Percentiles rank a stretch among this genome's conserved stretches.
These are phyloP conservation scores for Citrus glauca DNA, from an alignment of 345 rosid species.

Conservation along the genomic window DNA sequence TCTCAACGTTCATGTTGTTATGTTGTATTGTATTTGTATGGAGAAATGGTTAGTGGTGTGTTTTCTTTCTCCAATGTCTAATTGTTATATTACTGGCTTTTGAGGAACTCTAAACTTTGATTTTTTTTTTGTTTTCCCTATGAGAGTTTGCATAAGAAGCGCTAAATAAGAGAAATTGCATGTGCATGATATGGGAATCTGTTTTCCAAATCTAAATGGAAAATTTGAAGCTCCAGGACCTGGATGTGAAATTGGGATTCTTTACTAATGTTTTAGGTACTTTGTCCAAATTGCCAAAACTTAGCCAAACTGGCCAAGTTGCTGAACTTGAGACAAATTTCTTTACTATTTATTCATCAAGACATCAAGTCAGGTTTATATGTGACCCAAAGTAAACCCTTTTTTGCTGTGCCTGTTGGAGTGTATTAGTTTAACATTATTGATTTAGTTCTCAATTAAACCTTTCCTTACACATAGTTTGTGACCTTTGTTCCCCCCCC, in stretches of 20 bases:
- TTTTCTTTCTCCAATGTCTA: constrained; percentile 19
- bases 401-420: not conserved
- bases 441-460: not conserved
- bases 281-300: not conserved
- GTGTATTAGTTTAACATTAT: not conserved
- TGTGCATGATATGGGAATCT: not conserved
- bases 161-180: not conserved
- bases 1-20: constrained; percentile 6
- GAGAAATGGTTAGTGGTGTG: constrained; percentile 8
- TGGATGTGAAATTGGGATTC: not conserved
- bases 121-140: not conserved
- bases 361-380: not conserved
- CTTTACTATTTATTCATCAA: not conserved
- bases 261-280: not conserved
- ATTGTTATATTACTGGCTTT: not conserved
- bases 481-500: not conserved
- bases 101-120: constrained; percentile 8
- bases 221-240: not conserved
- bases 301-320: not conserved
- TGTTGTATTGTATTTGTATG: constrained; percentile 5
- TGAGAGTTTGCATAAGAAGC: not conserved
- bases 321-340: not conserved
- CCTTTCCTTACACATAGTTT: constrained; percentile 9
- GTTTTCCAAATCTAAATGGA: not conserved
- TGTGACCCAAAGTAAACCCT: not conserved